A percentile compares a stretch with the other conserved stretches of the same genome.
phyloP scores from a whole-genome alignment of 495 filamentous ascomycete genomes.

The Penicillium psychrofluorescens region DNA sequence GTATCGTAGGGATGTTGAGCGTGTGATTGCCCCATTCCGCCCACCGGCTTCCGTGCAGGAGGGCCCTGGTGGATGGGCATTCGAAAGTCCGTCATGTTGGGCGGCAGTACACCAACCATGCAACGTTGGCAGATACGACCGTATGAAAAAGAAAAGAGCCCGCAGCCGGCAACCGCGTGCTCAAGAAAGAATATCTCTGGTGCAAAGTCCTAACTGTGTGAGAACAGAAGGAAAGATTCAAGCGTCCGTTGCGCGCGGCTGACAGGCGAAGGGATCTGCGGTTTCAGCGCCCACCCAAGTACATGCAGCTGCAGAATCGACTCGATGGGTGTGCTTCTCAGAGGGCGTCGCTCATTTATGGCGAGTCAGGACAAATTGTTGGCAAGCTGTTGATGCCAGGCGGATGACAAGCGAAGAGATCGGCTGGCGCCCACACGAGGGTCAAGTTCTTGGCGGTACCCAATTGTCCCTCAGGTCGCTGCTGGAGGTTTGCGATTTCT shows the following conservation, averaged over 20 bases:
- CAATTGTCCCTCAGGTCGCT: too few relatives aligned
- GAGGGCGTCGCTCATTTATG: too few relatives aligned
- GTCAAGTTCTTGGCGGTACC: too few relatives aligned
- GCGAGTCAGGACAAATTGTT: too few relatives aligned
- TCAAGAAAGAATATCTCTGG: neutral
- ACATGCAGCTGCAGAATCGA: constrained; percentile 4
- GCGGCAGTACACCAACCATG: constrained; percentile 23
- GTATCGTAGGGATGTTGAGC: constrained; percentile 27
- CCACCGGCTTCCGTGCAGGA: constrained; percentile 30
- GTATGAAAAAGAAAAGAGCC: too few relatives aligned
- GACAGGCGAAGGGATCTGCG: constrained; percentile 13
- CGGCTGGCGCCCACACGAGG: too few relatives aligned
- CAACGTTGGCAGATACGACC: neutral
- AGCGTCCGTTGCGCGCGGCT: constrained; percentile 16
- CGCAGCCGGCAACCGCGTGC: too few relatives aligned
- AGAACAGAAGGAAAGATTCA: constrained; percentile 4
- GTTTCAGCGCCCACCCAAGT: constrained; percentile 15
- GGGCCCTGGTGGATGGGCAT: constrained; percentile 31
- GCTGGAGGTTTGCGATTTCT: too few relatives aligned
- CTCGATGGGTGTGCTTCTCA: neutral
- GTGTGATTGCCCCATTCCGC: constrained; percentile 18
- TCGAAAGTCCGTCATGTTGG: constrained; percentile 40
- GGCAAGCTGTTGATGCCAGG: too few relatives aligned
- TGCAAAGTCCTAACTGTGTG: neutral
- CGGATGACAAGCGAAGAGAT: neutral